Evolutionary conservation across 352 stramenopile genomes (phyloP).

Genomic region (Pythium sukuiense): DNA sequence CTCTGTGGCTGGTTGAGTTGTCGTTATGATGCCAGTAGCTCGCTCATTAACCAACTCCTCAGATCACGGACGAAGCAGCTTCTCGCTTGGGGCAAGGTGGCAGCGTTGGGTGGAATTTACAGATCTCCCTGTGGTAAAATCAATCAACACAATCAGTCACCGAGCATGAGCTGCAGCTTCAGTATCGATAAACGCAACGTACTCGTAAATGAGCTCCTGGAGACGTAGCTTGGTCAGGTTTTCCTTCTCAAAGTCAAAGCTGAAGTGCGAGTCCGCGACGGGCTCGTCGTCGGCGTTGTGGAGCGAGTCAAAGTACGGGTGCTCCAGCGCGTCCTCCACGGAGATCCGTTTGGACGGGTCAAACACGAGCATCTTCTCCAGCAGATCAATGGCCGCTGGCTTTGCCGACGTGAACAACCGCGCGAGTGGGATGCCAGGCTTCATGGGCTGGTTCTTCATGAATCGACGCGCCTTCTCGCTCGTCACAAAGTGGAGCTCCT

Average conservation of each 20-base stretch:
- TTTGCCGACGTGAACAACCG: conserved; percentile 76
- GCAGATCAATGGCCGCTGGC: conserved; percentile 72
- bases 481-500: conserved; percentile 90
- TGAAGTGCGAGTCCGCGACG: conserved; percentile 68
- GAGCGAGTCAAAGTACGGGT: conserved; percentile 90
- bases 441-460: conserved; percentile 83
- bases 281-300: conserved; percentile 94
- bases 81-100: conserved; percentile 21
- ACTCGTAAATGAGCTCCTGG: conserved; percentile 89
- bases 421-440: conserved; percentile 63
- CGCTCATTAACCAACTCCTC: not conserved
- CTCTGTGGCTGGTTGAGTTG: not conserved
- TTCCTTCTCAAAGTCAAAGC: conserved; percentile 90
- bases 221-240: conserved; percentile 77
- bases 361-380: conserved; percentile 89
- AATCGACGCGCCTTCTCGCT: conserved; percentile 88
- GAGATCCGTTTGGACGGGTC: conserved; percentile 89
- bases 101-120: conserved; percentile 68
- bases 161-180: not conserved
- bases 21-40: not conserved
- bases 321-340: conserved; percentile 90
- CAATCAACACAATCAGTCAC: conserved; percentile 4
- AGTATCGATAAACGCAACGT: conserved; percentile 19
- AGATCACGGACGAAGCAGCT: conserved; percentile 14
- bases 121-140: conserved; percentile 50